A percentile compares a stretch with the other conserved stretches of the same genome.
These are phyloP conservation scores for Chiua virens DNA, from an alignment of 768 basidiomycete species.

Conservation along the genomic window DNA sequence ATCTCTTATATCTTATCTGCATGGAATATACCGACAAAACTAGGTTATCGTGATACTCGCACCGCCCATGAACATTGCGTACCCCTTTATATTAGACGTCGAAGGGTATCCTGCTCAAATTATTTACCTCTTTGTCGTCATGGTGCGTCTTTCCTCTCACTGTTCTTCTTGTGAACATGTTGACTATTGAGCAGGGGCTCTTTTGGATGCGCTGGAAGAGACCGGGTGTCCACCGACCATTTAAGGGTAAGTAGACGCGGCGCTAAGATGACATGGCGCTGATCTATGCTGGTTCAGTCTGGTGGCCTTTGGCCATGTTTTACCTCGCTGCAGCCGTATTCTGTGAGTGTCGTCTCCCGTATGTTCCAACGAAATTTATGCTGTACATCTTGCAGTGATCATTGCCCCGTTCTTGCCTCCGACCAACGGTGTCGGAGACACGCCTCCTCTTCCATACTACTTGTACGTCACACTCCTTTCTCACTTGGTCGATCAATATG, in stretches of 20 bases:
- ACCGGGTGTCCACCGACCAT: constrained; percentile 48
- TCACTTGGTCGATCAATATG: background rate
- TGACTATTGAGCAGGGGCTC: constrained; percentile 39
- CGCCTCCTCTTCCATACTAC: constrained; percentile 61
- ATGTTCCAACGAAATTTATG: constrained; percentile 26
- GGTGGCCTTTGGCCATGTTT: constrained; percentile 55
- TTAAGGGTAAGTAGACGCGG: constrained; percentile 40
- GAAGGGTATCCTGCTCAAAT: constrained; percentile 51
- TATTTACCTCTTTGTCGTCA: constrained; percentile 53
- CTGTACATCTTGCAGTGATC: constrained; percentile 38
- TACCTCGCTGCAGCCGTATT: constrained; percentile 52
- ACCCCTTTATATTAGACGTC: constrained; percentile 62
- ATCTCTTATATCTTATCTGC: no score
- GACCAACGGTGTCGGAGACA: constrained; percentile 54
- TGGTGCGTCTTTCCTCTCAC: constrained; percentile 36
- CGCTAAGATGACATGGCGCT: background rate
- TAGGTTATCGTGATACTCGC: constrained; percentile 54
- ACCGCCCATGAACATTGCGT: constrained; percentile 52
- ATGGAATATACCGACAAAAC: background rate
- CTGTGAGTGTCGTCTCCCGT: constrained; percentile 34
- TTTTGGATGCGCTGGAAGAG: constrained; percentile 57
- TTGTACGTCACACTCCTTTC: constrained; percentile 28
- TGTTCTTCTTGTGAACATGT: constrained; percentile 11
- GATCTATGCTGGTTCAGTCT: constrained; percentile 35
- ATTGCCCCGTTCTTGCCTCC: constrained; percentile 57